Percentiles rank a stretch among this genome's conserved stretches.
Conservation (phyloP, 2,329 filamentous ascomycete genomes). For the Talaromyces rugulosus region DNA sequence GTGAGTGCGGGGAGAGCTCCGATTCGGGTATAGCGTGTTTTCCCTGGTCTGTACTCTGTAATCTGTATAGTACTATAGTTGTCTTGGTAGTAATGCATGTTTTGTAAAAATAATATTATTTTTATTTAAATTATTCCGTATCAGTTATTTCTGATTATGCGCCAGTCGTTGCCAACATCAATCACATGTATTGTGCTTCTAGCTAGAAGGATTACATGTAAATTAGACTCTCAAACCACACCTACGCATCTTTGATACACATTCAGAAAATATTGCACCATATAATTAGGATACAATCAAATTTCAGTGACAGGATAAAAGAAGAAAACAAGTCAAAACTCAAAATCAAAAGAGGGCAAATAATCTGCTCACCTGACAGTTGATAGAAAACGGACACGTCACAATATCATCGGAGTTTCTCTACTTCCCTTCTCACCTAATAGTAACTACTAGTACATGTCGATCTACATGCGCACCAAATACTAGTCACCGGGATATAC, state of each 20-base stretch:
- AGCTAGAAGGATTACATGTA: not conserved
- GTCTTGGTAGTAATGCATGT: no score
- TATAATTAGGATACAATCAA: not conserved
- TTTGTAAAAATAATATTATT: not conserved
- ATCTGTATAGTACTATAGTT: no score
- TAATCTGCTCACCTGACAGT: not conserved
- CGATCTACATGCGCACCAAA: not conserved
- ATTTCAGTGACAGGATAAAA: not conserved
- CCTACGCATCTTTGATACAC: not conserved
- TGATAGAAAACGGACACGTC: not conserved
- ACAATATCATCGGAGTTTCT: not conserved
- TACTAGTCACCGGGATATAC: not conserved
- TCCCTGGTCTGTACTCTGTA: not conserved
- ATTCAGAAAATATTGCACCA: not conserved
- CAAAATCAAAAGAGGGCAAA: not conserved
- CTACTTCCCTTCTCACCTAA: not conserved
- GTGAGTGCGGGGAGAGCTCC: slow-evolving; percentile 6
- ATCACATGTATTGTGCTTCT: not conserved
- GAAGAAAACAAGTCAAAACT: not conserved
- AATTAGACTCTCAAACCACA: not conserved
- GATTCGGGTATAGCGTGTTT: not conserved
- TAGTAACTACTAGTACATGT: not conserved
- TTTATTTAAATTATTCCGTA: not conserved
- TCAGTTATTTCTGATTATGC: not conserved
- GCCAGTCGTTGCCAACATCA: not conserved